Evolutionary conservation across 352 stramenopile genomes (phyloP).

Genomic region (Phytophthora europaea): DNA sequence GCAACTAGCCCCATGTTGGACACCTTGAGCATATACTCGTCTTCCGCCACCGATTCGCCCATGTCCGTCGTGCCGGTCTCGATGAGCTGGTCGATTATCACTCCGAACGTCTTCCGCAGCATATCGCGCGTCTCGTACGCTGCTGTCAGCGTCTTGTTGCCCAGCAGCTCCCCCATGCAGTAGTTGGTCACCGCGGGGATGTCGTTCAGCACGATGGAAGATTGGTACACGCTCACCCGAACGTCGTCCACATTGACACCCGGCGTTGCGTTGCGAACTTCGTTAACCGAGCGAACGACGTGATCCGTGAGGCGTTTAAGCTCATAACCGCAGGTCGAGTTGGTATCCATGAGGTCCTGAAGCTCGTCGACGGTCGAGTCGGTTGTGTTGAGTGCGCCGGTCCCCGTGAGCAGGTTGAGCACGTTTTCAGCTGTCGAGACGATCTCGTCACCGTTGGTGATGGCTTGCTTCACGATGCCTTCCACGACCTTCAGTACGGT

Average conservation of each 20-base stretch:
- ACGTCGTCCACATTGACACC: conserved; percentile 17
- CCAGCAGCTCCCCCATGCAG: conserved; percentile 26
- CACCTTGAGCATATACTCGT: conserved; percentile 48
- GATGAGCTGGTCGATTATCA: conserved; percentile 29
- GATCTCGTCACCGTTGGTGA: conserved; percentile 38
- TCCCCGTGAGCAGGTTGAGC: conserved; percentile 29
- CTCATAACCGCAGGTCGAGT: conserved; percentile 32
- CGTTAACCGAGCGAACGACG: conserved; percentile 19
- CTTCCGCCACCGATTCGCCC: conserved; percentile 26
- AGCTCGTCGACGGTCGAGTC: conserved; percentile 36
- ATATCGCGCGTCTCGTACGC: conserved; percentile 30
- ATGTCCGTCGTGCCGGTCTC: conserved; percentile 28
- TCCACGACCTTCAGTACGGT: conserved; percentile 32
- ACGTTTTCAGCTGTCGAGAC: conserved; percentile 37
- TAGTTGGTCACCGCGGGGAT: conserved; percentile 32
- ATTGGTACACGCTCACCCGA: conserved; percentile 29
- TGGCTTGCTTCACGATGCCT: conserved; percentile 38
- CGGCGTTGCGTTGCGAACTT: conserved; percentile 30
- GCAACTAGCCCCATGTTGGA: conserved; percentile 42
- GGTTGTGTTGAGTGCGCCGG: conserved; percentile 23
- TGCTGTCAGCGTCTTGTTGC: conserved; percentile 19
- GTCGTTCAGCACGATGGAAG: conserved; percentile 28
- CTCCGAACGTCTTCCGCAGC: conserved; percentile 30
- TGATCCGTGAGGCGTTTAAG: conserved; percentile 28
- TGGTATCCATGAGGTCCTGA: conserved; percentile 31